Conservation (phyloP, 352 stramenopile species). For the Phytopythium ostracodes region DNA sequence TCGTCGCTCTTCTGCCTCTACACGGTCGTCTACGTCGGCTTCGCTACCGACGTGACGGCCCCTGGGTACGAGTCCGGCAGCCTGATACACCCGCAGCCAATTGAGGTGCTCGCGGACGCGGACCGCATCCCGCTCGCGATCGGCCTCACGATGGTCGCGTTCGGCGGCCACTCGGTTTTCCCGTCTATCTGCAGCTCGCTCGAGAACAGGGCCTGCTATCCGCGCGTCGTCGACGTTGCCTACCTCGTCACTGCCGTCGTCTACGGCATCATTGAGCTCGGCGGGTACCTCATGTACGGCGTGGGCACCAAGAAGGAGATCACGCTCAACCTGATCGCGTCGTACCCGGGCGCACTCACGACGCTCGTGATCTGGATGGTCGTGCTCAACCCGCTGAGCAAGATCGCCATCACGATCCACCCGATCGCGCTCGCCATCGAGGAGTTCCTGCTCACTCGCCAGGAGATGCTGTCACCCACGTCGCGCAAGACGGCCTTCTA, state of each 20-base stretch:
- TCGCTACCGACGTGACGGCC: conserved; percentile 39
- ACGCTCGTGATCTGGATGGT: conserved; percentile 77
- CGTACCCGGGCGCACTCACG: conserved; percentile 57
- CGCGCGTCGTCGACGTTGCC: conserved; percentile 59
- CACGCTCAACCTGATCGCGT: conserved; percentile 75
- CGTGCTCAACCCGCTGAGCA: conserved; percentile 85
- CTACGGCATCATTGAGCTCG: conserved; percentile 71
- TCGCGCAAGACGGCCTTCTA: conserved; percentile 39
- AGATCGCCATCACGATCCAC: conserved; percentile 84
- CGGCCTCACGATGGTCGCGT: conserved; percentile 84
- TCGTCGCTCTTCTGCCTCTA: conserved; percentile 81
- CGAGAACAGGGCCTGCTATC: conserved; percentile 54
- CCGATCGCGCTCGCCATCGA: conserved; percentile 73
- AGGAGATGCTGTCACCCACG: conserved; percentile 27
- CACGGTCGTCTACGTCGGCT: conserved; percentile 70
- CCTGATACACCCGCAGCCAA: conserved; percentile 51
- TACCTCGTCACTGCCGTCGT: conserved; percentile 71
- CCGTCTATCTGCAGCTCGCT: conserved; percentile 89
- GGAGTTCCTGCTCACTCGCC: conserved; percentile 56
- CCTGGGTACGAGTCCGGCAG: conserved; percentile 45
- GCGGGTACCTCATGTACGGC: conserved; percentile 84
- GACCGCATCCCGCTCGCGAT: conserved; percentile 77
- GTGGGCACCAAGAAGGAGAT: conserved; percentile 80
- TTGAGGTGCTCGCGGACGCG: conserved; percentile 55
- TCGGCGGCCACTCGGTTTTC: conserved; percentile 85